Base-by-base conservation (phyloP, 2,329 filamentous ascomycete species). In the Xylaria sp. region DNA sequence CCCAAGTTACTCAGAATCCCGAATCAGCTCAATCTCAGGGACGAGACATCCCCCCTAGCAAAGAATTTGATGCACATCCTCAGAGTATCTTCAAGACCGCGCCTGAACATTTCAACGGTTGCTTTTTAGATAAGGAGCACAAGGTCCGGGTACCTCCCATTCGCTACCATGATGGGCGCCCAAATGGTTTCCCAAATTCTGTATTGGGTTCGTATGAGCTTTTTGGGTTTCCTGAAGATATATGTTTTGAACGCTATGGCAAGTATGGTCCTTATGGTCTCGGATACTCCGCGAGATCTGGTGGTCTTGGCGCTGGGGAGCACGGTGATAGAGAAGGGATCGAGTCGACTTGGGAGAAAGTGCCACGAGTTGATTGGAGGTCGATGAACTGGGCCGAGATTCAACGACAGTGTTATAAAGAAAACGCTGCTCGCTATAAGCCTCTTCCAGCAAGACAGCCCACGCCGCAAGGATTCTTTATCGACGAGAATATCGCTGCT, bases 231-330 rank as follows among this genome's bases (percentile, higher is more conserved):
- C 88, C 92, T 20, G 89, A 97, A 72, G 91, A 97, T 75, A 88
- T 97, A 56, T 99, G 96, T 81, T 97, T 97, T 77, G 96, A 99
- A 74, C 88, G 96, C 1, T 97, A 93, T 77, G 95, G 95, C 3
- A 88, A 94, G 71, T 88, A 96, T 36, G 94, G 93, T 0, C 92
- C 95, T 0, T 99, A 99, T 74, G 95, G 95, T 0, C 88, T 93
- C 69, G 95, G 95, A 9, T 98, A 98, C 79, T 93, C 92, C 38
- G 83, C 87, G 40, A 89, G 89, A 66, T 89, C 87, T 71, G 95
- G 95, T 13, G 95, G 95, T 1, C 89, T 92, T 31, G 94, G 95
- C 4, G 90, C 92, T n/a, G 94, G 93, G 11, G 88, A 97, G 79
- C 90, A 94, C 74, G 93, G 93, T 26, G 92, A 97, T 71, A 89